phyloP scores from a whole-genome alignment of 2,329 filamentous ascomycete genomes.

The Alternaria triticina region DNA sequence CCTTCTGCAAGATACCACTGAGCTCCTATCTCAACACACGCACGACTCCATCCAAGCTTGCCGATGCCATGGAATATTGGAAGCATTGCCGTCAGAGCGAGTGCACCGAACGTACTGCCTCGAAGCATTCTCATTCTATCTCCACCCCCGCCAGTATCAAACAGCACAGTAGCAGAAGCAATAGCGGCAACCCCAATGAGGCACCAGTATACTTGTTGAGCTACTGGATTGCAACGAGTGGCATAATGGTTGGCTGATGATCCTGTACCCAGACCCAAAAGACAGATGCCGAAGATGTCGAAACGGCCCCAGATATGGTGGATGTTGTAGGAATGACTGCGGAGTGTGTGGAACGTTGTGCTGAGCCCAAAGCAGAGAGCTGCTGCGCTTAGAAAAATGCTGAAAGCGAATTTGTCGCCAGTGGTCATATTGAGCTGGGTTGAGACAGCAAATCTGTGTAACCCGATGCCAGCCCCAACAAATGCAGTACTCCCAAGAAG shows the following conservation, averaged over 20 bases:
- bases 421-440: neutral
- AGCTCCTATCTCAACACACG: conserved; percentile 20
- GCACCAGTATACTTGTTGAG: neutral
- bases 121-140: neutral
- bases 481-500: conserved; percentile 10
- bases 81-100: conserved; percentile 9
- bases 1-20: conserved; percentile 23
- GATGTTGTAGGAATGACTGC: conserved; percentile 39
- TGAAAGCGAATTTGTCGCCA: neutral
- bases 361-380: neutral
- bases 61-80: conserved; percentile 32
- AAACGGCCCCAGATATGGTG: conserved; percentile 37
- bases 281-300: conserved; percentile 40
- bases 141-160: neutral
- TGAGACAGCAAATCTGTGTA: neutral
- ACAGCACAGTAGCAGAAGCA: neutral
- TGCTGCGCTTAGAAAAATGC: neutral
- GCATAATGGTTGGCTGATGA: neutral
- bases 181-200: neutral
- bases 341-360: conserved; percentile 31
- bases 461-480: conserved; percentile 5
- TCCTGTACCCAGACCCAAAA: neutral
- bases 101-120: neutral
- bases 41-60: conserved; percentile 28
- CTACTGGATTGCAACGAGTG: neutral